These are phyloP conservation scores for Odonthalia washingtoniensis DNA, from an alignment of 31 red algal species.

Conservation along the genomic window DNA sequence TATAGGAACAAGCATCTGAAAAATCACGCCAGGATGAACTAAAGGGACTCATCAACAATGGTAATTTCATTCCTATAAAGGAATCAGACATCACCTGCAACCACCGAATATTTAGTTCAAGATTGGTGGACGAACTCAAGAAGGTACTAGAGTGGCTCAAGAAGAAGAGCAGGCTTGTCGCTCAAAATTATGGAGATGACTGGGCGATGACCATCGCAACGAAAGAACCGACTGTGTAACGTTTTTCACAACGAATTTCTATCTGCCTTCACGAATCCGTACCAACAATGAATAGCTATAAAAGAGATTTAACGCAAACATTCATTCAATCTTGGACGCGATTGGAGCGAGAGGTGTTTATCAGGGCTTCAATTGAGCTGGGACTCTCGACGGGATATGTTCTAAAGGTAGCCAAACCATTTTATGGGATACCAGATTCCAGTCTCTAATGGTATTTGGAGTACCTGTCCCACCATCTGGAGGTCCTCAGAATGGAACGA, in stretches of 20 bases:
- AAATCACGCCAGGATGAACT: neutral
- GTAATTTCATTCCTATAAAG: neutral
- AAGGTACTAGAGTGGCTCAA: neutral
- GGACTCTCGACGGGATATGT: neutral
- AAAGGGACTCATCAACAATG: neutral
- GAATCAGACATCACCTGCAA: neutral
- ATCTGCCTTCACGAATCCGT: neutral
- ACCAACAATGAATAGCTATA: neutral
- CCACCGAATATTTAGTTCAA: neutral
- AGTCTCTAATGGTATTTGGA: neutral
- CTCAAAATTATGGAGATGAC: neutral
- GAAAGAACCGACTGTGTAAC: conserved; percentile 1
- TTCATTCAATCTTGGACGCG: conserved; percentile 8
- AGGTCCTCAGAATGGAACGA: neutral
- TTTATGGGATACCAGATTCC: conserved; percentile 28
- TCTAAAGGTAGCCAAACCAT: neutral
- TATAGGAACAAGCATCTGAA: neutral
- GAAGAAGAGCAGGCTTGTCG: conserved; percentile 5
- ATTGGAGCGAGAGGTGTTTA: conserved; percentile 11
- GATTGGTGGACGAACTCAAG: neutral
- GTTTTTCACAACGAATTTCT: neutral
- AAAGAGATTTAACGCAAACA: conserved; percentile 14
- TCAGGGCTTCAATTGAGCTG: conserved; percentile 21
- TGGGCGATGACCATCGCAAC: neutral
- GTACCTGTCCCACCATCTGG: neutral